Evolutionary conservation across 306 rosid species (phyloP).

Genomic region (Castanea sativa): DNA sequence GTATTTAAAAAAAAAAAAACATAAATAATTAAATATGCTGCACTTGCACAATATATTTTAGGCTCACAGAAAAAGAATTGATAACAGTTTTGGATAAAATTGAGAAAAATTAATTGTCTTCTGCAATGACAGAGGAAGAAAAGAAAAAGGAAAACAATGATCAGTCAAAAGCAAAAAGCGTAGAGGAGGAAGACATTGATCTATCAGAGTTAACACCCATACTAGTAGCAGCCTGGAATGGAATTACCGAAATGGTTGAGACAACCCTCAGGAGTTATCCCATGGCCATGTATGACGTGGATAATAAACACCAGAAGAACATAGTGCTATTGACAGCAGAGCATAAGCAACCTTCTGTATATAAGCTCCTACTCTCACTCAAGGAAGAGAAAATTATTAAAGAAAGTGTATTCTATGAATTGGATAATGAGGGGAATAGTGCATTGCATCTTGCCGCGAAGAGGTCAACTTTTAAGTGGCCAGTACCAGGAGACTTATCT

Average conservation of each 20-base stretch:
- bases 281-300: constrained; percentile 20
- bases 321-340: constrained; percentile 18
- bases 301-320: constrained; percentile 20
- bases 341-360: constrained; percentile 10
- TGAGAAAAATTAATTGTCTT: too few species aligned
- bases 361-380: not conserved
- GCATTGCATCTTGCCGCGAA: constrained; percentile 29
- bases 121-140: too few species aligned
- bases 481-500: constrained; percentile 35
- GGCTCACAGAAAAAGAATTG: too few species aligned
- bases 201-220: too few species aligned
- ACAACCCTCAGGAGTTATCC: constrained; percentile 2
- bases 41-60: too few species aligned
- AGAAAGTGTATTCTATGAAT: constrained; percentile 12
- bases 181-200: too few species aligned
- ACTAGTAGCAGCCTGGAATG: not conserved
- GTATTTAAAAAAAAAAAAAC: too few species aligned
- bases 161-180: too few species aligned
- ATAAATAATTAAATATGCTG: too few species aligned
- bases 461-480: not conserved
- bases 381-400: not conserved
- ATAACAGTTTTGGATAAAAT: too few species aligned
- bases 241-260: constrained; percentile 34
- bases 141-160: too few species aligned
- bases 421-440: constrained; percentile 12